phyloP scores from a whole-genome alignment of 768 basidiomycete species.

The Tricholoma saponaceum region DNA sequence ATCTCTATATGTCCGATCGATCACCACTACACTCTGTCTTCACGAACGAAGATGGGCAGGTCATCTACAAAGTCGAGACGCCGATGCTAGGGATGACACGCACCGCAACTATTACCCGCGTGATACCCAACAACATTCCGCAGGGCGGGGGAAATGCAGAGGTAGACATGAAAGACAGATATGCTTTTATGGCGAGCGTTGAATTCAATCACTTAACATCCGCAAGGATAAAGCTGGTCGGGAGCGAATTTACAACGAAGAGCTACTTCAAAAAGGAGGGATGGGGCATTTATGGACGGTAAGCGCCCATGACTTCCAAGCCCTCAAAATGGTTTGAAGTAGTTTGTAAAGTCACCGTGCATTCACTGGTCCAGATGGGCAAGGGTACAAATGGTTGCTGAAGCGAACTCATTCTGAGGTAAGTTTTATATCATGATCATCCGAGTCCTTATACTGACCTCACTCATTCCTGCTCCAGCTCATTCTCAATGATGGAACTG shows the following conservation, averaged over 20 bases:
- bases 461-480: conserved; percentile 7
- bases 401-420: conserved; percentile 8
- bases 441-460: too few species aligned
- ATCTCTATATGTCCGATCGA: conserved; percentile 17
- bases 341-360: conserved; percentile 10
- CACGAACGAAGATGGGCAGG: conserved; percentile 16
- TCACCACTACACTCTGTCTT: conserved; percentile 16
- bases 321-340: neutral
- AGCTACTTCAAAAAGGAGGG: conserved; percentile 21
- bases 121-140: neutral
- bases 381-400: conserved; percentile 20
- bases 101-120: conserved; percentile 2
- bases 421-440: neutral
- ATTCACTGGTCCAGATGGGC: conserved; percentile 21
- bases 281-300: conserved; percentile 19
- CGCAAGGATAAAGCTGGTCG: conserved; percentile 24
- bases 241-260: conserved; percentile 18
- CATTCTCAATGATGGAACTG: conserved; percentile 13
- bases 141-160: neutral
- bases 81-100: conserved; percentile 18
- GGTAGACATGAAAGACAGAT: conserved; percentile 23
- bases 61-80: conserved; percentile 16
- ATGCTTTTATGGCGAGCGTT: conserved; percentile 28
- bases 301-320: neutral
- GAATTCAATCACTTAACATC: conserved; percentile 28